These are phyloP conservation scores for Triglochin maritima DNA, from an alignment of 106 monocot genomes.

Conservation along the genomic window DNA sequence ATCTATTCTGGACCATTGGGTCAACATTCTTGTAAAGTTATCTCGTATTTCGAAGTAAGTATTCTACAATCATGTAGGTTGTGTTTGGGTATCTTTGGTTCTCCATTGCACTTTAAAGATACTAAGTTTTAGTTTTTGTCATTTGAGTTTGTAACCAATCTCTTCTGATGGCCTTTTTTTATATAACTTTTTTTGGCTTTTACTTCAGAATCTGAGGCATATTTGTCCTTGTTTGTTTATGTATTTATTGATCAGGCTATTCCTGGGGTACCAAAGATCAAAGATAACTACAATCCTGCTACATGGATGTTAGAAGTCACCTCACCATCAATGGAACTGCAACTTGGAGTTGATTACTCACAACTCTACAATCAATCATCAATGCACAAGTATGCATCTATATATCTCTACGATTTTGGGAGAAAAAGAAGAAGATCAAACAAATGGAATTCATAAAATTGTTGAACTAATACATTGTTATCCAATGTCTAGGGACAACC, in stretches of 20 bases:
- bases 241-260: conserved; percentile 26
- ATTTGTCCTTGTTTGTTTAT: no score
- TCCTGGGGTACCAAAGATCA: conserved; percentile 53
- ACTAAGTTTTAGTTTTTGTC: no score
- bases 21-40: conserved; percentile 2
- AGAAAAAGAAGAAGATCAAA: neutral
- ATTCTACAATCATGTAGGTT: no score
- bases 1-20: conserved; percentile 20
- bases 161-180: no score
- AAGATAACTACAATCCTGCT: conserved; percentile 67
- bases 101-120: no score
- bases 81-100: no score
- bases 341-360: conserved; percentile 55
- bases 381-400: conserved; percentile 17
- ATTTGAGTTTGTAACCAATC: no score
- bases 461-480: neutral
- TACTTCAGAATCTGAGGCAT: no score
- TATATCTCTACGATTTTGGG: neutral
- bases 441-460: neutral
- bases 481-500: conserved; percentile 28
- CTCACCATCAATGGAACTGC: conserved; percentile 39
- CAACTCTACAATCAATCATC: conserved; percentile 48
- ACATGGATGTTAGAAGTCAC: conserved; percentile 87
- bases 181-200: no score
- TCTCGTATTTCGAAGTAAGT: conserved; percentile 20